Evolutionary conservation across 441 rosid species (phyloP).

Genomic region (Populus tomentosa): DNA sequence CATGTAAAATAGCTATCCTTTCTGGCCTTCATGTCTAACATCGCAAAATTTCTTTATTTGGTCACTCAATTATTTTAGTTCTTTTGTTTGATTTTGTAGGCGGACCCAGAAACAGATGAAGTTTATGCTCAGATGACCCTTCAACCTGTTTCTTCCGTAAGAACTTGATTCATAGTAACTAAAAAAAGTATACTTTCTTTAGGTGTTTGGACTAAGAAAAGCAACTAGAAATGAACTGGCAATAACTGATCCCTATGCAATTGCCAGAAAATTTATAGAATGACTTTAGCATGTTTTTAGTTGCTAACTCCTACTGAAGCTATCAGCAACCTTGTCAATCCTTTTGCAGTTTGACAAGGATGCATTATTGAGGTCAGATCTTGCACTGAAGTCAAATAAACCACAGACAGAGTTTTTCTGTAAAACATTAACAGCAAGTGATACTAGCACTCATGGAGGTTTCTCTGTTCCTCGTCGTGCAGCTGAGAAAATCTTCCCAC

Average conservation of each 20-base stretch:
- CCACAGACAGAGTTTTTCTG: conserved; percentile 92
- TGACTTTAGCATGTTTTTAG: conserved; percentile 10
- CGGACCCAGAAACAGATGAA: conserved; percentile 95
- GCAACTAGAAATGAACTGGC: conserved; percentile 8
- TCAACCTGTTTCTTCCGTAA: conserved; percentile 77
- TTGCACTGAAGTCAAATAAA: conserved; percentile 59
- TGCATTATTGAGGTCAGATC: conserved; percentile 80
- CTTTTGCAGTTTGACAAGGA: conserved; percentile 79
- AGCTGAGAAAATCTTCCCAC: conserved; percentile 92
- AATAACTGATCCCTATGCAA: not conserved
- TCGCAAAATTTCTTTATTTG: not conserved
- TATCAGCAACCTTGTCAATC: conserved; percentile 13
- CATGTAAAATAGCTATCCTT: conserved; percentile 47
- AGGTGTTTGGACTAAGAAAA: conserved; percentile 8
- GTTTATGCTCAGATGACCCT: conserved; percentile 98
- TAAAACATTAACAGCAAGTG: conserved; percentile 93
- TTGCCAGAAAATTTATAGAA: conserved; percentile 4
- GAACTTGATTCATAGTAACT: conserved; percentile 16
- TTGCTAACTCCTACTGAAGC: conserved; percentile 24
- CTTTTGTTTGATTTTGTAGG: conserved; percentile 40
- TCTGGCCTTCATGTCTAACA: not conserved
- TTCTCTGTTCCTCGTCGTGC: conserved; percentile 97
- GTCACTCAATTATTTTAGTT: not conserved
- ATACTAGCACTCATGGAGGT: conserved; percentile 98
- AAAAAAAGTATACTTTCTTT: conserved; percentile 11